Conservation (phyloP, 371 early-diverging fungal species). For the Syncephalastrum monosporum region DNA sequence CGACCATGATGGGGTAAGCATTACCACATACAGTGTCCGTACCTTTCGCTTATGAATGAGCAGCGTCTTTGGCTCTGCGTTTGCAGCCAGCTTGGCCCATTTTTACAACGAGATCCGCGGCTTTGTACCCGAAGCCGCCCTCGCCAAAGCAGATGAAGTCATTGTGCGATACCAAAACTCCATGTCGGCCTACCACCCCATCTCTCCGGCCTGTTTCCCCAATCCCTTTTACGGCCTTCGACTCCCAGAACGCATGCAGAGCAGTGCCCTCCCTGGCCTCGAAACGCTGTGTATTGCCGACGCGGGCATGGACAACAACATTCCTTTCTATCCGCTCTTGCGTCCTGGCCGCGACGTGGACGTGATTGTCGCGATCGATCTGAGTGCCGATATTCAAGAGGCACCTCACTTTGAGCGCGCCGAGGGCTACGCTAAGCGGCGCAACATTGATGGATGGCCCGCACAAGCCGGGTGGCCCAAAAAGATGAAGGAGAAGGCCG, state of each 20-base stretch:
- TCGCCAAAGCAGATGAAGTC: constrained; percentile 35
- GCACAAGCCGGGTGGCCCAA: constrained; percentile 44
- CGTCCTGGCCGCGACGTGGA: constrained; percentile 67
- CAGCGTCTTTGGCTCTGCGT: constrained; percentile 61
- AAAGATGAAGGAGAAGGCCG: constrained; percentile 13
- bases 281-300: constrained; percentile 59
- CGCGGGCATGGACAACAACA: constrained; percentile 78
- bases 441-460: constrained; percentile 56
- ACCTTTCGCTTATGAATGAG: neutral
- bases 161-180: constrained; percentile 45
- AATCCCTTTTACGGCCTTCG: constrained; percentile 53
- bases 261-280: neutral
- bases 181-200: constrained; percentile 50
- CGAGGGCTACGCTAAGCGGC: constrained; percentile 54
- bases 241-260: neutral
- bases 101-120: constrained; percentile 57
- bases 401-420: constrained; percentile 68
- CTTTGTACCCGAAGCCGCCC: constrained; percentile 30
- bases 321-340: constrained; percentile 71
- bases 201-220: constrained; percentile 56
- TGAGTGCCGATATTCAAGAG: constrained; percentile 69
- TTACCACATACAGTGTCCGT: neutral
- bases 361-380: constrained; percentile 66
- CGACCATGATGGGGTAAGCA: constrained; percentile 56
- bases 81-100: constrained; percentile 67